Evolutionary conservation across 2,329 filamentous ascomycete species (phyloP), one percentile per base, ranked within the genome.

Genomic region (Pseudocercospora vitis): DNA sequence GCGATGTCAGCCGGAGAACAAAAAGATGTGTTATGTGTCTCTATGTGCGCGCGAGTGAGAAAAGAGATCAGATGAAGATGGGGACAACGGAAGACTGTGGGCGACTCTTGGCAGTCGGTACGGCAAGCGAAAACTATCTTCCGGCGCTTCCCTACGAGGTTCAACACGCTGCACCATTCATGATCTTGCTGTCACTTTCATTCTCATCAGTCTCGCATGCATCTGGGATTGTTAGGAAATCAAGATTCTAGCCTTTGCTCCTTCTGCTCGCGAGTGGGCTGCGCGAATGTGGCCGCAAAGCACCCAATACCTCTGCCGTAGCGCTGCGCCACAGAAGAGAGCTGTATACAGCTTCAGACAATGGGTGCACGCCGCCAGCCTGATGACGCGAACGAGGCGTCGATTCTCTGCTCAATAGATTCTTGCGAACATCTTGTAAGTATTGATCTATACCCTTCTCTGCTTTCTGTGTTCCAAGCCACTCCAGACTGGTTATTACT

Each of bases 341-440:
- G 40, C 40, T 45, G 8, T 26, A 9, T 3, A 26, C 9, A n/a
- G n/a, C 32, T 35, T 11, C 6, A 29, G 26, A 29, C 26, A 6
- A 29, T 6, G 6, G 26, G 6, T 11, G 26, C 26, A 6, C 7
- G 40, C 40, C 23, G 40, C 40, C 40, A 45, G 37, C 19, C 11
- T 40, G 37, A 40, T 19, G 37, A 40, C n/a, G 37, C 37, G 19
- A 40, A 40, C 37, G 12, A 40, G 37, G 37, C 37, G 37, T 19
- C 18, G 37, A 21, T n/a, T 21, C 11, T 19, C n/a, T 19, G 18
- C n/a, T 12, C 18, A n/a, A 9, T 11, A 40, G 11, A 19, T 21
- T n/a, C 7, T 40, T 19, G n/a, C 37, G 19, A 4, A 40, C 11
- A 2, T 23, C 19, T n/a, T 23, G 19, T 40, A 11, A 40, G 19